Evolutionary conservation across 129 eudicot species (phyloP).

Genomic region (Dittrichia graveolens): DNA sequence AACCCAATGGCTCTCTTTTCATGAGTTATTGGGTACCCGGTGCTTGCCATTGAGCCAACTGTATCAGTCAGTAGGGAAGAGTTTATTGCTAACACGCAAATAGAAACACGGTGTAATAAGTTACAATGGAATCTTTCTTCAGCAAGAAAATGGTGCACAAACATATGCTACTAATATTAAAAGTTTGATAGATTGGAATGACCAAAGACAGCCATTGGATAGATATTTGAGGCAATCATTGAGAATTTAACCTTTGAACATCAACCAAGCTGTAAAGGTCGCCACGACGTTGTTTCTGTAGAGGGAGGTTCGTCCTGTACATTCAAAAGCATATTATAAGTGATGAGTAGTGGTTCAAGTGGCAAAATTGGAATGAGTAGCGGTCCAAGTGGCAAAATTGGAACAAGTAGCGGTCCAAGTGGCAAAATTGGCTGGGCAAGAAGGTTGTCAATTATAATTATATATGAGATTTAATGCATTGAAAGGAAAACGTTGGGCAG

Average conservation of each 20-base stretch:
- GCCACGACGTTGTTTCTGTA: constrained; percentile 88
- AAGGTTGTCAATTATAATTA: background rate
- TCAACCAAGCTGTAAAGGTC: constrained; percentile 89
- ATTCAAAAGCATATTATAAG: constrained; percentile 17
- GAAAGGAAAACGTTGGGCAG: too few relatives aligned
- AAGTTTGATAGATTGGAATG: background rate
- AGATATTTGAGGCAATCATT: constrained; percentile 30
- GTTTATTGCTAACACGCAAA: constrained; percentile 19
- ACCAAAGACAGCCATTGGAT: constrained; percentile 5
- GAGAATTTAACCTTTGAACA: constrained; percentile 65
- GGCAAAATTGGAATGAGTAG: too few relatives aligned
- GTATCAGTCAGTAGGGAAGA: background rate
- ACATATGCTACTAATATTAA: constrained; percentile 4
- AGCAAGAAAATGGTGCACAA: constrained; percentile 9
- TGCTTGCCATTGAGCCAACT: constrained; percentile 4
- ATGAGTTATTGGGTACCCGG: background rate
- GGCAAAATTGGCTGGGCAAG: background rate
- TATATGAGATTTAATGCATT: too few relatives aligned
- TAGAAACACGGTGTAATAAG: background rate
- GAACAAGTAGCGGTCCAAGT: background rate
- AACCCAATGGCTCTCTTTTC: constrained; percentile 6
- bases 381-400: background rate
- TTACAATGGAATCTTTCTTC: constrained; percentile 7
- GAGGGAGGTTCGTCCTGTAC: constrained; percentile 85
- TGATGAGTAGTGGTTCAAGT: too few relatives aligned